Conservation (phyloP, 2,329 filamentous ascomycete species). For the Botryotinia globosa region DNA sequence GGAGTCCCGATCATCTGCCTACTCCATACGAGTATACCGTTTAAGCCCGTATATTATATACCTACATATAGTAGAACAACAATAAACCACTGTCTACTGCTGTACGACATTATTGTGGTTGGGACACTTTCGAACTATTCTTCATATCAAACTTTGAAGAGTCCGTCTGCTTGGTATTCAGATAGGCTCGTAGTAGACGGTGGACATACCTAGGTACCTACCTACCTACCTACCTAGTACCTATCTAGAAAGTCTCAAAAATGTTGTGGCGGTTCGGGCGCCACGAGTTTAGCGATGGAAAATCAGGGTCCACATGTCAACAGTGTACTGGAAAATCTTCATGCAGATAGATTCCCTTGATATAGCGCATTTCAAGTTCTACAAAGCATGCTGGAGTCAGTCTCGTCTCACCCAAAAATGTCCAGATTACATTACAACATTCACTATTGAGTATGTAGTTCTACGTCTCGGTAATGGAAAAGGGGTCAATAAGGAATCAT, state of each 20-base stretch:
- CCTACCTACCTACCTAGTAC: no score
- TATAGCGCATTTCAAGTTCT: background rate
- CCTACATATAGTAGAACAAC: background rate
- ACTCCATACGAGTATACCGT: no score
- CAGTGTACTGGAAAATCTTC: background rate
- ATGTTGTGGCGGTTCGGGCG: slow-evolving; percentile 1
- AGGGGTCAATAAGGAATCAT: background rate
- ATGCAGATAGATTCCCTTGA: background rate
- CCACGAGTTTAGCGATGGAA: background rate
- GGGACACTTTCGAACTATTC: background rate
- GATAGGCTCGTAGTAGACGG: no score
- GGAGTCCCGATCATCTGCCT: background rate
- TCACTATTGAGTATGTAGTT: background rate
- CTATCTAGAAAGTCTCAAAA: background rate
- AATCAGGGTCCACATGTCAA: background rate
- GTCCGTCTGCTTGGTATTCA: no score
- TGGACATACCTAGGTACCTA: no score
- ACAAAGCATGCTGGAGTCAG: background rate
- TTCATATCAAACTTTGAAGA: no score
- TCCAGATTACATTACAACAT: background rate
- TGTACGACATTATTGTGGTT: background rate
- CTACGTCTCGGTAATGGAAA: background rate
- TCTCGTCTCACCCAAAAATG: background rate
- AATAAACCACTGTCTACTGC: background rate
- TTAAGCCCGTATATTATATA: background rate